phyloP scores from a whole-genome alignment of 2,329 filamentous ascomycete genomes.

The Mariannaea sp. region DNA sequence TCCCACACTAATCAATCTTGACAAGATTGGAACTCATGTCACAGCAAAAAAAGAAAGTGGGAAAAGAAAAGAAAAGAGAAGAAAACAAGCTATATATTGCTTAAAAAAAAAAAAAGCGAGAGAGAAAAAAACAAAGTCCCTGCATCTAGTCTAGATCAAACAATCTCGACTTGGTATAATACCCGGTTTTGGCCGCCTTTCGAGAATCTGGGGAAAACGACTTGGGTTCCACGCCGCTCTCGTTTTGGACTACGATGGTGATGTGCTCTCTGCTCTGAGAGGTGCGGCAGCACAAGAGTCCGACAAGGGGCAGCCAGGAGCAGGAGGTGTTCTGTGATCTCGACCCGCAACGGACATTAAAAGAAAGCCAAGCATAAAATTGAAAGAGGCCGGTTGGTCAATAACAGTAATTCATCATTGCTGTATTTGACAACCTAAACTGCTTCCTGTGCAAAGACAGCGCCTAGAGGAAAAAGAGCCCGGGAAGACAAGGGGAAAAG shows the following conservation, averaged over 20 bases:
- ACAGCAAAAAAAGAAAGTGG: too few relatives aligned
- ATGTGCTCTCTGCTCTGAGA: conserved; percentile 28
- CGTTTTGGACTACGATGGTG: conserved; percentile 30
- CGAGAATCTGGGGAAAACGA: conserved; percentile 21
- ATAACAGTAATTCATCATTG: too few relatives aligned
- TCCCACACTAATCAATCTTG: conserved; percentile 17
- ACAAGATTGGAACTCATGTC: too few relatives aligned
- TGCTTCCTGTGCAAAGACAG: too few relatives aligned
- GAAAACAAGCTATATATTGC: conserved; percentile 12
- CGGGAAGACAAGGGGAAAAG: too few relatives aligned
- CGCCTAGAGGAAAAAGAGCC: too few relatives aligned
- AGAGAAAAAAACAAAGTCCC: conserved; percentile 14
- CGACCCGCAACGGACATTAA: too few relatives aligned
- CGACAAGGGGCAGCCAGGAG: conserved; percentile 13
- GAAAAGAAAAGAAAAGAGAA: too few relatives aligned
- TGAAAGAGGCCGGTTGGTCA: too few relatives aligned
- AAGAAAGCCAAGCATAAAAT: too few relatives aligned
- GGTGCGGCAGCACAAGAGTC: conserved; percentile 34
- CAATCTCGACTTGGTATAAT: conserved; percentile 5
- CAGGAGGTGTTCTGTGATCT: conserved; percentile 11
- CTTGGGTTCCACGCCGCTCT: conserved; percentile 12
- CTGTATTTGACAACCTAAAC: too few relatives aligned
- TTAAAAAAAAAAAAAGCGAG: too few relatives aligned
- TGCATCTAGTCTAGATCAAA: conserved; percentile 17
- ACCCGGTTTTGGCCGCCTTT: conserved; percentile 16